Conservation (phyloP, 345 rosid species). For the Populus deltoides region DNA sequence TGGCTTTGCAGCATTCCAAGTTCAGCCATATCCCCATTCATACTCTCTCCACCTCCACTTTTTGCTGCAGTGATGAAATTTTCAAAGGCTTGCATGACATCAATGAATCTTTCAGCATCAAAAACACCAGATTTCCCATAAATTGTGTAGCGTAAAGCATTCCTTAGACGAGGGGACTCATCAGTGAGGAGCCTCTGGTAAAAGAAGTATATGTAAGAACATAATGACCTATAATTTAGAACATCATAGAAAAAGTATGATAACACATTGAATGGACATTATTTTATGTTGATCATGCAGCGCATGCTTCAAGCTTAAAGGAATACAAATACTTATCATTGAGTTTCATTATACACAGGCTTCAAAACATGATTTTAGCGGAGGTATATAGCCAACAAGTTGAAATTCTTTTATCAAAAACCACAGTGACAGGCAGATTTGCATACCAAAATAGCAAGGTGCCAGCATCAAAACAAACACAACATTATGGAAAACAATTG, state of each 20-base stretch:
- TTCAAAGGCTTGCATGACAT: constrained; percentile 98
- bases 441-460: neutral
- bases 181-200: constrained; percentile 87
- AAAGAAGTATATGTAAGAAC: constrained; percentile 8
- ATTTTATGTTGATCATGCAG: neutral
- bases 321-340: neutral
- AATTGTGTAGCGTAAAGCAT: constrained; percentile 85
- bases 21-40: constrained; percentile 93
- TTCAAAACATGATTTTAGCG: neutral
- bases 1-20: constrained; percentile 63
- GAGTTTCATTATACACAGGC: neutral
- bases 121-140: constrained; percentile 90
- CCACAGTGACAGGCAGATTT: neutral
- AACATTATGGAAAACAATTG: no score
- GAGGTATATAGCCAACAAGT: neutral
- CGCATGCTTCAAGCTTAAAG: neutral
- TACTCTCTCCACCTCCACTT: constrained; percentile 92
- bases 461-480: neutral
- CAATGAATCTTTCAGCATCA: constrained; percentile 97
- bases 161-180: constrained; percentile 80
- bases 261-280: neutral
- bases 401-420: neutral
- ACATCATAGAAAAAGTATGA: neutral
- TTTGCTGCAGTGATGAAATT: constrained; percentile 88
- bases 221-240: neutral